These are phyloP conservation scores for Coniochaeta ligniaria DNA, from an alignment of 2,329 filamentous ascomycete genomes.

Conservation along the genomic window DNA sequence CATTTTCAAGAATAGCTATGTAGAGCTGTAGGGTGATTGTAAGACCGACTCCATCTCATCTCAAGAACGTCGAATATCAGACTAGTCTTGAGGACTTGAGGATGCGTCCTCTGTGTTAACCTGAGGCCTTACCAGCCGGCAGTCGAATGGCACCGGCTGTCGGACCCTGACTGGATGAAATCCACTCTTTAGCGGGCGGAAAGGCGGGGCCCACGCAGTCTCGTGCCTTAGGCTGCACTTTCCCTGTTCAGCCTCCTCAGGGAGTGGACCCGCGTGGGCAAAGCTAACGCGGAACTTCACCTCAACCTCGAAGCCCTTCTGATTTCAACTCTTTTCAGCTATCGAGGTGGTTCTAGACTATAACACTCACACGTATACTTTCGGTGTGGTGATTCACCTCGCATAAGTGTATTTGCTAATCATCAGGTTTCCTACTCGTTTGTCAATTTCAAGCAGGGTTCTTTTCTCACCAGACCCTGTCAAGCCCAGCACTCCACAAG, in stretches of 20 bases:
- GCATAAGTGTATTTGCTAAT: background rate
- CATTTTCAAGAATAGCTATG: background rate
- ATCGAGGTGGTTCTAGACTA: background rate
- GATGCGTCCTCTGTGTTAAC: background rate
- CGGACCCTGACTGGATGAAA: background rate
- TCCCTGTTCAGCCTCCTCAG: background rate
- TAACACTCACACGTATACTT: background rate
- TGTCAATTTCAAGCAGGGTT: background rate
- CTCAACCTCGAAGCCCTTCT: background rate
- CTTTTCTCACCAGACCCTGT: background rate
- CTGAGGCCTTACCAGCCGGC: background rate
- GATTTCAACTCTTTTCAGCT: background rate
- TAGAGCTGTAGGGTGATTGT: background rate
- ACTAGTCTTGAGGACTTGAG: background rate
- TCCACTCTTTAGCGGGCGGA: background rate
- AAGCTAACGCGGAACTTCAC: background rate
- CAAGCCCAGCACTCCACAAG: background rate
- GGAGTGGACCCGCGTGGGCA: background rate
- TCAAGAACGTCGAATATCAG: background rate
- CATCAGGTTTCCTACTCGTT: background rate
- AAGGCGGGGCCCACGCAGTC: background rate
- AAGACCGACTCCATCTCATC: background rate
- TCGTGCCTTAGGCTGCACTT: background rate
- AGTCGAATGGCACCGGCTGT: background rate
- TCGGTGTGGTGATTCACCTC: background rate